Evolutionary conservation across 306 rosid species (phyloP).

Genomic region (Macrotyloma uniflorum): DNA sequence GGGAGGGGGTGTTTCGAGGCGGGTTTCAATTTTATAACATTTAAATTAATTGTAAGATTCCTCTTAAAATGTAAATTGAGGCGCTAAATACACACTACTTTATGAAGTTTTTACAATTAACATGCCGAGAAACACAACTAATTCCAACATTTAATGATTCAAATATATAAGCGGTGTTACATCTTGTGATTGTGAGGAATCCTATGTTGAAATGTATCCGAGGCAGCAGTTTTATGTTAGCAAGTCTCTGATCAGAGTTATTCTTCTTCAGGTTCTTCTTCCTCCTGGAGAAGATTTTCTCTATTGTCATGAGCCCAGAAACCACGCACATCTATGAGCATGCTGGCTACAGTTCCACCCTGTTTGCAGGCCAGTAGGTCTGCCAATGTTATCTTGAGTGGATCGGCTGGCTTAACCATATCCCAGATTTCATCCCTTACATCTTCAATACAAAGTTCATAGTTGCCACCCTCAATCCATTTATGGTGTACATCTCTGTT

Average conservation of each 20-base stretch:
- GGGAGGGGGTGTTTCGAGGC: no score
- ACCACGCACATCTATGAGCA: constrained; percentile 98
- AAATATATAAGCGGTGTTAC: constrained; percentile 31
- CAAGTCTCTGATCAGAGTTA: constrained; percentile 23
- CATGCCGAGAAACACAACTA: constrained; percentile 40
- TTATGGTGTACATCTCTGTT: constrained; percentile 97
- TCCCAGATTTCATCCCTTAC: constrained; percentile 99
- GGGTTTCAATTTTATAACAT: not conserved
- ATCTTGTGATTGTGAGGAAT: constrained; percentile 35
- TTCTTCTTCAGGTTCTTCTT: constrained; percentile 98
- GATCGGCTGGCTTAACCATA: constrained; percentile 94
- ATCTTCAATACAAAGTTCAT: constrained; percentile 94
- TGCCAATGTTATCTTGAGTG: constrained; percentile 69
- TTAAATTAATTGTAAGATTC: not conserved
- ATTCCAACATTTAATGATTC: constrained; percentile 36
- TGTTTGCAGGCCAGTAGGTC: constrained; percentile 93
- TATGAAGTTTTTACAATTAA: constrained; percentile 11
- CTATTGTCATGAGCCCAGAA: constrained; percentile 99
- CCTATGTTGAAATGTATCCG: constrained; percentile 22
- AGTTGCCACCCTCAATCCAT: constrained; percentile 99
- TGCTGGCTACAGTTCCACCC: constrained; percentile 99
- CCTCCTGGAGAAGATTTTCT: constrained; percentile 99
- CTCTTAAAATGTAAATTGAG: not conserved
- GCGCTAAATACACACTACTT: constrained; percentile 42
- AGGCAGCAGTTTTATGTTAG: constrained; percentile 47